These are phyloP conservation scores for Daldinia sp. DNA, from an alignment of 2,329 filamentous ascomycete species.

Conservation along the genomic window DNA sequence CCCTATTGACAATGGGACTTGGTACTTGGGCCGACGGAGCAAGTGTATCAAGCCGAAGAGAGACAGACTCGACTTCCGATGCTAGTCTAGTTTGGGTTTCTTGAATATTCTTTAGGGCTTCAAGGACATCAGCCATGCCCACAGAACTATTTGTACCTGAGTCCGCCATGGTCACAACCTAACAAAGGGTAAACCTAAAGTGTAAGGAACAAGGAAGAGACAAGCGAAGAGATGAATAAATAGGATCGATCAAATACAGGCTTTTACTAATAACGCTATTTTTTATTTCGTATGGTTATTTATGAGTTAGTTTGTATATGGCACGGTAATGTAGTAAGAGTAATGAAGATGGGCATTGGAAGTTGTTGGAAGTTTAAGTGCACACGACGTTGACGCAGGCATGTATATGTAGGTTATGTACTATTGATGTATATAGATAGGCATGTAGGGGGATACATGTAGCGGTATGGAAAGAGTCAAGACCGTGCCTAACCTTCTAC, in stretches of 20 bases:
- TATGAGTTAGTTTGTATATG: not conserved
- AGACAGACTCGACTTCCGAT: conserved; percentile 42
- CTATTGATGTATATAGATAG: too few species aligned
- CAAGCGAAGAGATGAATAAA: conserved; percentile 9
- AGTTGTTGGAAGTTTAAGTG: not conserved
- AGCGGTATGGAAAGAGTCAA: conserved; percentile 9
- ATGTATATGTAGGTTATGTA: too few species aligned
- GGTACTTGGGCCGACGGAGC: conserved; percentile 34
- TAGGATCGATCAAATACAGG: conserved; percentile 40
- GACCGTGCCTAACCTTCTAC: conserved; percentile 26
- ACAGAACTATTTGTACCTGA: conserved; percentile 32
- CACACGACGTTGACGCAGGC: not conserved
- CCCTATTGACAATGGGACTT: conserved; percentile 32
- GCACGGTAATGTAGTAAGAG: not conserved
- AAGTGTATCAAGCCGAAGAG: conserved; percentile 44
- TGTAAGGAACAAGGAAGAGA: conserved; percentile 7
- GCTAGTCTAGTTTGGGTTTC: conserved; percentile 43
- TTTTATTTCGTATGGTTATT: not conserved
- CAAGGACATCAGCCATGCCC: conserved; percentile 43
- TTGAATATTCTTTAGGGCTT: conserved; percentile 43
- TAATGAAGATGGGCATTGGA: not conserved
- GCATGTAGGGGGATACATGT: not conserved
- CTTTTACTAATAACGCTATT: not conserved
- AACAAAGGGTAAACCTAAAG: conserved; percentile 8
- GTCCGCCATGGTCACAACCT: conserved; percentile 40